Evolutionary conservation across 2,329 filamentous ascomycete genomes (phyloP).

Genomic region (Colletotrichum tropicale): DNA sequence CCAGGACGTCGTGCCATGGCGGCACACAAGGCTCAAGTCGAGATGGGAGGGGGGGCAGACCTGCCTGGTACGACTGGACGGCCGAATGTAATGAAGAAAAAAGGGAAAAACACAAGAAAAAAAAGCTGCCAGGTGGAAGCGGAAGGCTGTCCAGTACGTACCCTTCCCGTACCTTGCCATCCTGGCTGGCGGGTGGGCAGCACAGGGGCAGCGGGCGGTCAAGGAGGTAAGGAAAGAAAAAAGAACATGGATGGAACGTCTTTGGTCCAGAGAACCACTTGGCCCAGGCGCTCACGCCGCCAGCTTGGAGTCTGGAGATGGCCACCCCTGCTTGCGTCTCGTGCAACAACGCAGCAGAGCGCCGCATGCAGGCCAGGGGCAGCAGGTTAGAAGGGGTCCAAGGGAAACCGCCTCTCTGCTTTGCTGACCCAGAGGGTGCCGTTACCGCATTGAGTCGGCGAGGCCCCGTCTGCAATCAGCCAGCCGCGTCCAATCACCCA

Average conservation of each 20-base stretch:
- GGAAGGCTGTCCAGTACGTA: neutral
- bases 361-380: neutral
- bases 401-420: neutral
- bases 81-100: neutral
- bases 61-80: neutral
- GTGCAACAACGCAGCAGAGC: conserved; percentile 9
- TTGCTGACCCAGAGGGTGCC: neutral
- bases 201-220: conserved; percentile 10
- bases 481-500: neutral
- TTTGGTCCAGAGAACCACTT: conserved; percentile 18
- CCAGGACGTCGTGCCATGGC: conserved; percentile 7
- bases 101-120: neutral
- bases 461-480: neutral
- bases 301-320: conserved; percentile 19
- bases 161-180: neutral
- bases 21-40: conserved; percentile 13
- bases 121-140: neutral
- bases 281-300: conserved; percentile 23
- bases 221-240: conserved; percentile 10
- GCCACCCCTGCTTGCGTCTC: conserved; percentile 14
- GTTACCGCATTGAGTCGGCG: conserved; percentile 4
- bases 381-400: conserved; percentile 6
- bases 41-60: neutral
- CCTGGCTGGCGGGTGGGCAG: neutral
- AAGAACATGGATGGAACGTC: conserved; percentile 25